Evolutionary conservation across 2,329 filamentous ascomycete species (phyloP), one percentile per base, ranked within the genome.

Genomic region (Raffaelea arxii): DNA sequence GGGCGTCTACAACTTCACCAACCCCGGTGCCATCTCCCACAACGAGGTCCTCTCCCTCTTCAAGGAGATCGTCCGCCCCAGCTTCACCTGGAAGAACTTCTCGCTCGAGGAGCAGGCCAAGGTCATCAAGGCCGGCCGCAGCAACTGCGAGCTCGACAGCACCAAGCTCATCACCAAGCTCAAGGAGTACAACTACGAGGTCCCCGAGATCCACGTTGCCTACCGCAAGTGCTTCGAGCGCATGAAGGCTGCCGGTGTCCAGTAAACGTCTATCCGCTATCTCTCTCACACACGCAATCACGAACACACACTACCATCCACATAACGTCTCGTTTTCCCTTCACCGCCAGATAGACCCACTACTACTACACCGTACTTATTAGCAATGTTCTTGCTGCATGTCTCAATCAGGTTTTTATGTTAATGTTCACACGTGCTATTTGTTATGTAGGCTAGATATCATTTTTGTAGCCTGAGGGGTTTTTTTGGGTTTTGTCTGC

Each of bases 1-100:
- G 1, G 80, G 80, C 18, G 67, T 84, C 53, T 82, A 79, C 64
- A 84, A 84, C 65, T 83, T 84, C 61, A 83, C 79, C 50, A 84
- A 84, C 63, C 80, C 80, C 1, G 80, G 80, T 12, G 76, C 78
- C 52, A 83, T 84, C 59, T 80, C 77, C n/a, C 80, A 84, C 64
- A 84, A 84, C 60, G 78, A 84, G 62, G 78, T 84, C 6, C 66
- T 84, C 35, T 55, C 64, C 3, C 65, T 84, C 37, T 83, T 82
- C 65, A 74, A 72, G 55, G 71, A 82, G 51, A 77, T 80, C 53
- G 72, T 84, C 32, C 71, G 78, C 36, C 80, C 80, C 2, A 59
- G 58, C 24, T 76, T 80, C 55, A 69, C 66, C 36, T 84, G 78
- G 77, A 71, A 74, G 66, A 84, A 83, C 66, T 84, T 84, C 57